Evolutionary conservation across 2,329 filamentous ascomycete species (phyloP), one percentile per base, ranked within the genome.

Genomic region (Aspergillus sp.): DNA sequence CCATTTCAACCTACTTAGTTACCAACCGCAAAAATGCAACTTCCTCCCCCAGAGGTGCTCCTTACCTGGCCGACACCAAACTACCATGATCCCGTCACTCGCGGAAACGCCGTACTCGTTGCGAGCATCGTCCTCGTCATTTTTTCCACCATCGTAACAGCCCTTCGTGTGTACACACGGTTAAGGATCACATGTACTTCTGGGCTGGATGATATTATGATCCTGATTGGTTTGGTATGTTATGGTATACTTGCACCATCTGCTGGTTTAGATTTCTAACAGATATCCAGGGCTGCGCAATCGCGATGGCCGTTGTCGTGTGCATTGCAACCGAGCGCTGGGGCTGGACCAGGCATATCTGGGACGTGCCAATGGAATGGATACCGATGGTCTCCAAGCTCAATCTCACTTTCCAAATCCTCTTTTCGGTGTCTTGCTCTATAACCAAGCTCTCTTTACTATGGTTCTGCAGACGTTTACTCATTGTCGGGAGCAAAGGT

Each of bases 1-100:
- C 4, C n/a, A 25, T 35, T 25, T 12, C n/a, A 40, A 11, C n/a
- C 44, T 35, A 23, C 14, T 19, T 37, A 14, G 17, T 15, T 15
- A 17, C 39, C 39, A 25, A 60, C 47, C 53, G 51, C 52, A 58
- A 70, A 37, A 55, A 77, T 77, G 75, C 66, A 68, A 47, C 61
- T 76, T 23, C 76, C 79, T 27, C 76, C 79, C n/a, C 37, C 67
- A n/a, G 67, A 73, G 19, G 75, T 81, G 19, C 55, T 77, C 46
- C 62, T 66, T 17, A 67, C 70, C 62, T 82, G 79, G 80, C 81
- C 81, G 6, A 64, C 52, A 35, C 76, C 81, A 7, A 82, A 83
- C 61, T 78, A 79, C 62, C 60, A 74, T 50, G 66, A 82, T 61
- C 81, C 81, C 6, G 69, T 68, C 14, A 77, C 74, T 27, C 73